A percentile compares a stretch with the other conserved stretches of the same genome.
These are phyloP conservation scores for Rubus parviflorus DNA, from an alignment of 306 rosid genomes.

Conservation along the genomic window DNA sequence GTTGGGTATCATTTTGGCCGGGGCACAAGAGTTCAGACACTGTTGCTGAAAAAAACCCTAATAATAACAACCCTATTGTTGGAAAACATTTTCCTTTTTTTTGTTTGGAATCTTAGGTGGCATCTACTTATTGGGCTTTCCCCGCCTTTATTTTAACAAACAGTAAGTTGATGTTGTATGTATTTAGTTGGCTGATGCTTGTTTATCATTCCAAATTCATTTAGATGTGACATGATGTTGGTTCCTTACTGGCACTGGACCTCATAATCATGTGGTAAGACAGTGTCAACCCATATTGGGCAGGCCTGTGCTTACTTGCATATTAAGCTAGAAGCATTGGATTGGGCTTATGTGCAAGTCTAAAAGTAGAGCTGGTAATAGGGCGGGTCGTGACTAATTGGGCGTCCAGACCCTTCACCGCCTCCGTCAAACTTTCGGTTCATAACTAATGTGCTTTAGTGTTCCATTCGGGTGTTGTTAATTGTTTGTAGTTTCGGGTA, in stretches of 20 bases:
- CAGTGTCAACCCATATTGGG: not conserved
- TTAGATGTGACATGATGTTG: constrained; percentile 23
- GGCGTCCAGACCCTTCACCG: not conserved
- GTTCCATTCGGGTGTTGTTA: no score
- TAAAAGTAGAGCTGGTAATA: not conserved
- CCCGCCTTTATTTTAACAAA: not conserved
- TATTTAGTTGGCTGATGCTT: constrained; percentile 14
- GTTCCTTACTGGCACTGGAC: not conserved
- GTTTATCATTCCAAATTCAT: constrained; percentile 38
- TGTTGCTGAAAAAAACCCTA: no score
- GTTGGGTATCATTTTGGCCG: no score
- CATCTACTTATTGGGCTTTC: constrained; percentile 30
- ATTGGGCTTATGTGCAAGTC: not conserved
- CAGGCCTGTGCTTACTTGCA: not conserved
- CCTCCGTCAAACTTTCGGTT: no score
- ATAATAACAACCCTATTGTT: not conserved
- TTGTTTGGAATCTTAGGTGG: constrained; percentile 15
- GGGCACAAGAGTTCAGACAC: no score
- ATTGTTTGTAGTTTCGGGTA: no score
- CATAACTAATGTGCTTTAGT: no score
- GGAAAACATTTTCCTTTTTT: no score
- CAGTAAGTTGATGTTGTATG: not conserved
- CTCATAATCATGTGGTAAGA: not conserved
- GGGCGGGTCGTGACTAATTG: not conserved
- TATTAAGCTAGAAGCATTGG: not conserved